A percentile compares a stretch with the other conserved stretches of the same genome.
phyloP scores from a whole-genome alignment of 352 stramenopile genomes.

The Globisporangium camurandrum region DNA sequence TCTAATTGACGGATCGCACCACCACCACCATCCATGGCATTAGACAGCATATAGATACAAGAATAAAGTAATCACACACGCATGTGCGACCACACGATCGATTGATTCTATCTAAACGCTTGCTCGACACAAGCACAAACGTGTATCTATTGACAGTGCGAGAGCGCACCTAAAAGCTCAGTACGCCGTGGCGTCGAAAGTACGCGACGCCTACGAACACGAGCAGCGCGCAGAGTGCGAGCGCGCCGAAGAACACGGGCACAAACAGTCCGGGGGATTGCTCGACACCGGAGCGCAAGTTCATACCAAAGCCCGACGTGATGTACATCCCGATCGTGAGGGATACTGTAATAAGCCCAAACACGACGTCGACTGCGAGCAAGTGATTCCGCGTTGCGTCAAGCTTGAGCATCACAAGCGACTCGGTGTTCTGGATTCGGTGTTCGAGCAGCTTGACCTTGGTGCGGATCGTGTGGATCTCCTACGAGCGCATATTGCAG shows the following conservation, averaged over 20 bases:
- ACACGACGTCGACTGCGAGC: slow-evolving; percentile 44
- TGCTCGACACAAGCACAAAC: no score
- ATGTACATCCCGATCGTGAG: slow-evolving; percentile 53
- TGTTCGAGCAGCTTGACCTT: slow-evolving; percentile 59
- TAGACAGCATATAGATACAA: no score
- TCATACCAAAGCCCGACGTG: slow-evolving; percentile 58
- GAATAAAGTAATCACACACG: no score
- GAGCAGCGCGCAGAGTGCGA: slow-evolving; percentile 21
- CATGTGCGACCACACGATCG: no score
- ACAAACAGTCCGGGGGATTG: slow-evolving; percentile 22
- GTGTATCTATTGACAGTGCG: no score
- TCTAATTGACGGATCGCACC: no score
- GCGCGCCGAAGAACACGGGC: slow-evolving; percentile 25
- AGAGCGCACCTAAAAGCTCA: neutral
- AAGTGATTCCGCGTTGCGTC: slow-evolving; percentile 63
- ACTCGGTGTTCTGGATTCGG: slow-evolving; percentile 68
- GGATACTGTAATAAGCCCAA: slow-evolving; percentile 31
- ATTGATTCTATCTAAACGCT: no score
- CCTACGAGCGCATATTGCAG: no score
- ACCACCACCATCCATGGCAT: no score
- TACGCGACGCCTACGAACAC: slow-evolving; percentile 13
- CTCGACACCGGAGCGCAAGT: slow-evolving; percentile 32
- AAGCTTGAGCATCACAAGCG: slow-evolving; percentile 63
- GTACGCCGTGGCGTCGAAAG: slow-evolving; percentile 9
- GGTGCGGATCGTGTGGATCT: slow-evolving; percentile 61